phyloP scores from a whole-genome alignment of 2,329 filamentous ascomycete genomes.

The Botryotinia convoluta region DNA sequence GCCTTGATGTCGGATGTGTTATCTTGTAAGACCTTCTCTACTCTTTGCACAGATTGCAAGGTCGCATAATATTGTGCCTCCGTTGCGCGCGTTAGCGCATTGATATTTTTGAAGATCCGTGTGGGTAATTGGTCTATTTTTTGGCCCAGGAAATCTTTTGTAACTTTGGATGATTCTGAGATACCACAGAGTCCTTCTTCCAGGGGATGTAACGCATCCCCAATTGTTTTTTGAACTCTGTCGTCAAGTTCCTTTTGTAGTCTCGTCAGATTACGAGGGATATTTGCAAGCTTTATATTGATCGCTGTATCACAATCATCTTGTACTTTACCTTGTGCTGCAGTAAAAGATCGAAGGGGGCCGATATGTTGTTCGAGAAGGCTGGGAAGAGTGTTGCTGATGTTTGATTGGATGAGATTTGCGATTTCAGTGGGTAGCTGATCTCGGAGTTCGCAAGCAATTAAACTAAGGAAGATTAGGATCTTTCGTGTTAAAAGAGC shows the following conservation, averaged over 20 bases:
- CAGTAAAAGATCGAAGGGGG: not conserved
- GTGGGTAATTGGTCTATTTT: not conserved
- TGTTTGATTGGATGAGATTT: not conserved
- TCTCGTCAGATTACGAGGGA: not conserved
- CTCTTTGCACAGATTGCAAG: not conserved
- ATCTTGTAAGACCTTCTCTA: not conserved
- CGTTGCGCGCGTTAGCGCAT: not conserved
- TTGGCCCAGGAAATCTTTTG: not conserved
- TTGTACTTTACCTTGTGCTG: not conserved
- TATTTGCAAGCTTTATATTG: not conserved
- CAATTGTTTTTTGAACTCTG: not conserved
- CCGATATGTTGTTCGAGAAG: not conserved
- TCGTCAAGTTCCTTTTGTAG: not conserved
- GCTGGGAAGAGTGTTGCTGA: not conserved
- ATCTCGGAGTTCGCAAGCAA: not conserved
- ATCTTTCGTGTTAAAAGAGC: not conserved
- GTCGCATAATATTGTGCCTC: not conserved
- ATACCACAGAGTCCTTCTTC: not conserved
- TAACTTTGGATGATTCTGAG: not conserved
- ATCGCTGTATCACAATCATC: not conserved
- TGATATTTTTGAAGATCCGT: not conserved
- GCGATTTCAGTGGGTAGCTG: not conserved
- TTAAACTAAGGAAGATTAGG: not conserved
- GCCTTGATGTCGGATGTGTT: not conserved
- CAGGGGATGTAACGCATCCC: not conserved